These are phyloP conservation scores for Pseudogymnoascus sp. DNA, from an alignment of 2,329 filamentous ascomycete genomes.

Conservation along the genomic window DNA sequence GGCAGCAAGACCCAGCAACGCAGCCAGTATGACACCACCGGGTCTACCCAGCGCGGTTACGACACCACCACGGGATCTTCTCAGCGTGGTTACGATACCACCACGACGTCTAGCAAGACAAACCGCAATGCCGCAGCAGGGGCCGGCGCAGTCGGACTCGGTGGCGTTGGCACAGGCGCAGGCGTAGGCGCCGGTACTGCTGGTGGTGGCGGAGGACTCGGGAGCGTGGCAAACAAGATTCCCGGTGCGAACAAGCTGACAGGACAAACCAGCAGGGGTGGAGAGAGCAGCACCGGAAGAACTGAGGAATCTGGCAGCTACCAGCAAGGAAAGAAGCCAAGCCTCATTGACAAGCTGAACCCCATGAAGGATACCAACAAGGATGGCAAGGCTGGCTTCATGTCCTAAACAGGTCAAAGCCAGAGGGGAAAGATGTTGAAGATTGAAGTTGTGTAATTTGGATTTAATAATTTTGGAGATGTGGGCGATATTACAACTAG, in stretches of 20 bases:
- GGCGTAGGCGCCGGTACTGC: slow-evolving; percentile 12
- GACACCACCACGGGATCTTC: slow-evolving; percentile 1
- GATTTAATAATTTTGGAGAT: slow-evolving; percentile 3
- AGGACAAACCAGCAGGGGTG: neutral
- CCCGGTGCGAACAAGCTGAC: neutral
- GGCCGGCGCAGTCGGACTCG: neutral
- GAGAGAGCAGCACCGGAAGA: neutral
- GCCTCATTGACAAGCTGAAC: slow-evolving; percentile 46
- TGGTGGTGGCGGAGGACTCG: slow-evolving; percentile 10
- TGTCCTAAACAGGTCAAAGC: slow-evolving; percentile 32
- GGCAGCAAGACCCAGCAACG: slow-evolving; percentile 13
- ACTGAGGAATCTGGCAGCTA: neutral
- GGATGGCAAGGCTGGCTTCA: slow-evolving; percentile 48
- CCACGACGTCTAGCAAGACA: neutral
- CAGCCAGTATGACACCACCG: neutral
- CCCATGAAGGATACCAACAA: slow-evolving; percentile 44
- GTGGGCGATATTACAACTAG: slow-evolving; percentile 2
- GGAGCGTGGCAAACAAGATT: neutral
- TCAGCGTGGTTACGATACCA: slow-evolving; percentile 1
- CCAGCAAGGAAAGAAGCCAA: slow-evolving; percentile 33
- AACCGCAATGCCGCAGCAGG: slow-evolving; percentile 1
- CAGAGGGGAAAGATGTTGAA: neutral
- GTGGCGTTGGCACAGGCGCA: neutral
- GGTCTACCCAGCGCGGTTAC: neutral
- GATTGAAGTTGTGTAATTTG: neutral